Base-by-base conservation (phyloP, 2,329 filamentous ascomycete genomes). In the Aspergillus pseudotamarii region DNA sequence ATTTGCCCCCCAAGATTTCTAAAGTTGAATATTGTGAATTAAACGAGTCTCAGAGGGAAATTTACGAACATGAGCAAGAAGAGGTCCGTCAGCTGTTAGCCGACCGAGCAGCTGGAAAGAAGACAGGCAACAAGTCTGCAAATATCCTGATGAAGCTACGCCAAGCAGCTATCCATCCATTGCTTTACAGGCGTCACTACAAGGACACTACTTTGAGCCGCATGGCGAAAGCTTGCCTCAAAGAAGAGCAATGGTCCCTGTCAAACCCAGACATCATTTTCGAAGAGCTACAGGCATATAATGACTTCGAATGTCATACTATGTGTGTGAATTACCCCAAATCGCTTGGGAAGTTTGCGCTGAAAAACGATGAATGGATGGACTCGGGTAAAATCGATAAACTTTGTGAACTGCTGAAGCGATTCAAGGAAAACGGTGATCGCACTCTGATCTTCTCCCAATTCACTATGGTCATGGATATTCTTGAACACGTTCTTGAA, bases 391-490 rank as follows among this genome's bases (percentile, higher is more conserved):
- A 99, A 76, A 89, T 98, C n/a, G 81, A 88, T 67, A 90, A 91
- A 68, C 86, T 98, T 30, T 83, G 93, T 30, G 85, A 91, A 70
- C 84, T 99, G 14, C 84, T 99, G 1, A 81, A 84, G 12, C 79
- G 84, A 16, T 97, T 93, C 78, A 89, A 89, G 68, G 81, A 85
- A 64, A 93, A 93, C 58, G 94, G 94, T 4, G 94, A 97, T 75
- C 89, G 94, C 4, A 89, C 92, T 0, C 85, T 99, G 2, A 88
- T 99, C 28, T 99, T 99, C 80, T 96, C 91, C 53, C 93, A 97
- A 71, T 99, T 98, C 77, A 92, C 92, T 8, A 90, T 92, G 68
- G 90, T 97, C 60, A 91, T 98, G 78, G 91, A 97, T 76, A 93
- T 99, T 61, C 84, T 99, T 0, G 90, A 93, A 67, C 88, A 92